phyloP scores from a whole-genome alignment of 495 filamentous ascomycete genomes.

The Penicillium cinerascens region DNA sequence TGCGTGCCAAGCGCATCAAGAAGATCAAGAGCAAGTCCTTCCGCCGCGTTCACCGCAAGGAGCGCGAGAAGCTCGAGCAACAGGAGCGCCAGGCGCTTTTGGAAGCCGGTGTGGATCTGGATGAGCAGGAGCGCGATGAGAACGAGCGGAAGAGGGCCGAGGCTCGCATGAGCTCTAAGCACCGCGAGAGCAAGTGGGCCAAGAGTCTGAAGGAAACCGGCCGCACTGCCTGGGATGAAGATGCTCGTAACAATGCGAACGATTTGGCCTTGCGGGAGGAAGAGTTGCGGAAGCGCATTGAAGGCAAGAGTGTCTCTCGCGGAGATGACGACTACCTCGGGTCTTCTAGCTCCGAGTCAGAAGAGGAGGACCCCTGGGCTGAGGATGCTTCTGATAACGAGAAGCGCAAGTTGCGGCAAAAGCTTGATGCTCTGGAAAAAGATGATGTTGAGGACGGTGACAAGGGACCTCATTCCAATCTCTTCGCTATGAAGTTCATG shows the following conservation, averaged over 20 bases:
- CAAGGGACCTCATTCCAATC: conserved; percentile 46
- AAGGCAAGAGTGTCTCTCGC: conserved; percentile 62
- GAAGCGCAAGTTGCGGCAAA: conserved; percentile 48
- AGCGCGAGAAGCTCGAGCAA: conserved; percentile 68
- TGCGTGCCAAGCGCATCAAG: conserved; percentile 85
- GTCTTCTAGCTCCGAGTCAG: conserved; percentile 51
- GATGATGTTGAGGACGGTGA: conserved; percentile 28
- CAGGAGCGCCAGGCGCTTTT: conserved; percentile 65
- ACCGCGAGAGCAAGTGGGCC: conserved; percentile 92
- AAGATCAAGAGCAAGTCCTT: conserved; percentile 98
- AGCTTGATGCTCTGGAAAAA: conserved; percentile 57
- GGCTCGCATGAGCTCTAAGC: conserved; percentile 84
- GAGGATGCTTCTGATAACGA: conserved; percentile 54
- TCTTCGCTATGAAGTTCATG: conserved; percentile 89
- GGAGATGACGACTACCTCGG: conserved; percentile 48
- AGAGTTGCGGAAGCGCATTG: conserved; percentile 76
- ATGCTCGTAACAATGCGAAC: conserved; percentile 68
- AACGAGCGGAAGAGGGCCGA: conserved; percentile 77
- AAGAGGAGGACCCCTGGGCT: conserved; percentile 54
- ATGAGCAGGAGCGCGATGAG: conserved; percentile 75
- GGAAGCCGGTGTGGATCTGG: conserved; percentile 62
- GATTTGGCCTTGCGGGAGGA: conserved; percentile 85
- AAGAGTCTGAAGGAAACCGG: conserved; percentile 80
- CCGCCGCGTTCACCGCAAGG: conserved; percentile 84
- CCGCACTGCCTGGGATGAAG: conserved; percentile 77